Conservation (phyloP, 371 early-diverging fungal genomes). For the Astathelohania contejeani region DNA sequence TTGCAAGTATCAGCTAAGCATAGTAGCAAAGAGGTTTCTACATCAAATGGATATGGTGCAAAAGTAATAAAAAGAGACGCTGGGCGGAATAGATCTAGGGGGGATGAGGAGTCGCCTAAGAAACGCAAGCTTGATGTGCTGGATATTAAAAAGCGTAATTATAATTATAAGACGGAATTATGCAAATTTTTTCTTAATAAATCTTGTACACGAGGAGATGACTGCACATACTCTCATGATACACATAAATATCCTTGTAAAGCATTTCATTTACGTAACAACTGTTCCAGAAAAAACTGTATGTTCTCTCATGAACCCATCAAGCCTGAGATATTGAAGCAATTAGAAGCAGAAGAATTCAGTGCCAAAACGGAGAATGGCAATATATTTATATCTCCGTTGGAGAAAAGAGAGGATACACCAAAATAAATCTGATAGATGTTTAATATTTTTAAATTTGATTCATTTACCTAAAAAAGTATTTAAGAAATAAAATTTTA, state of each 20-base stretch:
- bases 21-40: too few species aligned
- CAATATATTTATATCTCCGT: constrained; percentile 4
- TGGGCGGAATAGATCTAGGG: background rate
- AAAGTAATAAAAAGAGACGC: too few species aligned
- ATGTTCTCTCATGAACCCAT: constrained; percentile 46
- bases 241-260: constrained; percentile 47
- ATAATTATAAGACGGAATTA: constrained; percentile 37
- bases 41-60: too few species aligned
- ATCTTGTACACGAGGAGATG: constrained; percentile 46
- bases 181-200: constrained; percentile 50
- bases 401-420: background rate
- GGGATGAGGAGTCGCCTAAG: background rate
- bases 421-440: background rate
- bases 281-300: constrained; percentile 47
- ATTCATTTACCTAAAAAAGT: background rate
- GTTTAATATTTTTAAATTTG: background rate
- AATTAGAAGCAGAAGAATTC: constrained; percentile 26
- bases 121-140: constrained; percentile 1
- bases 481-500: background rate
- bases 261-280: constrained; percentile 40
- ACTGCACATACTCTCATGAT: constrained; percentile 50
- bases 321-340: constrained; percentile 25
- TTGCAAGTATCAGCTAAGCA: too few species aligned
- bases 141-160: background rate
- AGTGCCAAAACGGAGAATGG: background rate